Evolutionary conservation across 169 alveolate species (phyloP).

Genomic region (Eimeria sp.): DNA sequence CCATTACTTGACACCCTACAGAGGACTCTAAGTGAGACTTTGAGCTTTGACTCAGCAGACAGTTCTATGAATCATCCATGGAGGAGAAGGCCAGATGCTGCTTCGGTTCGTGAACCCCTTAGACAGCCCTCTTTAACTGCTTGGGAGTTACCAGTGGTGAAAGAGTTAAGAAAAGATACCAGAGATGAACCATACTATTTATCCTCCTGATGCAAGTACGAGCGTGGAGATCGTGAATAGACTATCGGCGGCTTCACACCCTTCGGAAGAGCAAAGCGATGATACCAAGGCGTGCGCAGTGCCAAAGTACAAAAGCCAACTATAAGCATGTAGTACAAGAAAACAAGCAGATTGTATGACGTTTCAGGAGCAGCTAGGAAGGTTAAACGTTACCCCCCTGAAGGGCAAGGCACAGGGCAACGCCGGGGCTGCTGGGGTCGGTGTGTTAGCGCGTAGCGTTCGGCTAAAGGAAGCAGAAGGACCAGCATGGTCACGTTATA

Average conservation of each 20-base stretch:
- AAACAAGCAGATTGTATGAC: background rate
- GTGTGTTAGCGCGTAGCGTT: slow-evolving; percentile 3
- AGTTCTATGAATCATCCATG: background rate
- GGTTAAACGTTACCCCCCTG: slow-evolving; percentile 2
- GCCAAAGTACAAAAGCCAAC: background rate
- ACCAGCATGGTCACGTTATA: background rate
- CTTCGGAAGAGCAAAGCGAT: background rate
- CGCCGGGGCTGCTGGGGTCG: slow-evolving; percentile 60
- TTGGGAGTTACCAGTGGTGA: background rate
- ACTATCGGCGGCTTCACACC: slow-evolving; percentile 3
- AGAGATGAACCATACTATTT: background rate
- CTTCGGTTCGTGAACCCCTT: background rate
- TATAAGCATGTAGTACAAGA: background rate
- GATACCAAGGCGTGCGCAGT: background rate
- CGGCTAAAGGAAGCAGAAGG: background rate
- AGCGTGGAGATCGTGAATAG: background rate
- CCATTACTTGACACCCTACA: background rate
- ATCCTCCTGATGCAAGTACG: background rate
- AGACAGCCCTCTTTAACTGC: background rate
- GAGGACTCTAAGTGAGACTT: background rate
- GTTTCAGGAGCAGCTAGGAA: slow-evolving; percentile 14
- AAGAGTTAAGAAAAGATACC: background rate
- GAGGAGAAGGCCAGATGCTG: slow-evolving; percentile 13
- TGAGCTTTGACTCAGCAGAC: background rate
- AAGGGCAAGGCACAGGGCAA: slow-evolving; percentile 28